These are phyloP conservation scores for Calcarisporium arbuscula DNA, from an alignment of 2,329 filamentous ascomycete genomes.

Conservation along the genomic window DNA sequence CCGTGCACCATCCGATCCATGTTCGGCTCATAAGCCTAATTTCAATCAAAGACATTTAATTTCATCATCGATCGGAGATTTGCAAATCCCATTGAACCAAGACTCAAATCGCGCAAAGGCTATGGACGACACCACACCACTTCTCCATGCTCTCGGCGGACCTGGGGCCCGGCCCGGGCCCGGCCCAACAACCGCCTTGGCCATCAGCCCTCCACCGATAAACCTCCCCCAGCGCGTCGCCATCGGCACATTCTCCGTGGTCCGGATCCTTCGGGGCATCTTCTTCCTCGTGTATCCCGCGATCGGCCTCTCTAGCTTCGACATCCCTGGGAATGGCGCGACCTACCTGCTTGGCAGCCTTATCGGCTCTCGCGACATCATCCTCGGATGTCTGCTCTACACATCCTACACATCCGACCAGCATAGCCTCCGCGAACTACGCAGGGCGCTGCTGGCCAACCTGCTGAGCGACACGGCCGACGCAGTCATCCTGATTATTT, in stretches of 20 bases:
- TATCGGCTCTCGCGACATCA: constrained; percentile 24
- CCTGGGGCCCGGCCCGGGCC: no score
- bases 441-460: constrained; percentile 22
- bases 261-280: constrained; percentile 22
- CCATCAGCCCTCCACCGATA: no score
- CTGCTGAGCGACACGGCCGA: constrained; percentile 27
- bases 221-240: constrained; percentile 16
- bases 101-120: no score
- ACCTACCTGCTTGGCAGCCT: constrained; percentile 23
- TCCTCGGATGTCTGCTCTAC: constrained; percentile 22
- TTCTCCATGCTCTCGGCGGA: no score
- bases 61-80: no score
- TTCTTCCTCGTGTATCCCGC: constrained; percentile 20
- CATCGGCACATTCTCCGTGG: constrained; percentile 16
- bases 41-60: no score
- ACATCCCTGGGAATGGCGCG: constrained; percentile 18
- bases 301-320: constrained; percentile 22
- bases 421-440: constrained; percentile 17
- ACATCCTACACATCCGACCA: constrained; percentile 17
- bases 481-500: constrained; percentile 27
- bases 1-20: no score
- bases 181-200: no score
- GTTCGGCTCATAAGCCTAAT: no score
- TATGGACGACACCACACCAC: no score
- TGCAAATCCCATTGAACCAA: no score